A percentile compares a stretch with the other conserved stretches of the same genome.
Evolutionary conservation across 2,329 filamentous ascomycete genomes (phyloP).

Genomic region (Biscogniauxia sp.): DNA sequence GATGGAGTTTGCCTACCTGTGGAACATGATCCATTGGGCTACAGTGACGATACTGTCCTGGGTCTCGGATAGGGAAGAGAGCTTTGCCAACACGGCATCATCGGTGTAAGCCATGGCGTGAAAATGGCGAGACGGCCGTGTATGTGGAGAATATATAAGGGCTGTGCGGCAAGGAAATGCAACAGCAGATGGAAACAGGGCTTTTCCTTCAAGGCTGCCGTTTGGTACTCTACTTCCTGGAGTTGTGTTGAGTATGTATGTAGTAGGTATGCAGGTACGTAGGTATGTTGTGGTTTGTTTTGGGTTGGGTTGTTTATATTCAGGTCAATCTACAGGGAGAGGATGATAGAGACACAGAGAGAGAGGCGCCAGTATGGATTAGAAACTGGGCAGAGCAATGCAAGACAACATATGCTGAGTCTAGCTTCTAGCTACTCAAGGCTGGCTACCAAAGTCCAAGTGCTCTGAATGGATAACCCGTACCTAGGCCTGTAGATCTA

Average conservation of each 20-base stretch:
- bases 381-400: slow-evolving; percentile 15
- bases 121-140: not conserved
- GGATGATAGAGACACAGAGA: no score
- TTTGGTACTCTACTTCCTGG: not conserved
- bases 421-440: slow-evolving; percentile 10
- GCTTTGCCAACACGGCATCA: slow-evolving; percentile 90
- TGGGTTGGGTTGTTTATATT: slow-evolving; percentile 13
- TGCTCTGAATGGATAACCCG: not conserved
- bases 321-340: slow-evolving; percentile 21
- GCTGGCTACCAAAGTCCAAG: slow-evolving; percentile 3
- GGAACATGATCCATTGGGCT: slow-evolving; percentile 99
- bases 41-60: slow-evolving; percentile 96
- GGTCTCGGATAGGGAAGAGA: slow-evolving; percentile 92
- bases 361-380: slow-evolving; percentile 13
- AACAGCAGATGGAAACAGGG: not conserved
- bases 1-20: slow-evolving; percentile 62
- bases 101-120: slow-evolving; percentile 84
- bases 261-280: not conserved
- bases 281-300: slow-evolving; percentile 1
- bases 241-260: not conserved
- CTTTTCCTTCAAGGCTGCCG: not conserved
- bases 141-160: slow-evolving; percentile 11
- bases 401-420: slow-evolving; percentile 9
- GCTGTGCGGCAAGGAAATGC: slow-evolving; percentile 1
- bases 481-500: not conserved